A percentile compares a stretch with the other conserved stretches of the same genome.
phyloP scores from a whole-genome alignment of 1,284 basidiomycete genomes.

The Tilletiaria anomala region DNA sequence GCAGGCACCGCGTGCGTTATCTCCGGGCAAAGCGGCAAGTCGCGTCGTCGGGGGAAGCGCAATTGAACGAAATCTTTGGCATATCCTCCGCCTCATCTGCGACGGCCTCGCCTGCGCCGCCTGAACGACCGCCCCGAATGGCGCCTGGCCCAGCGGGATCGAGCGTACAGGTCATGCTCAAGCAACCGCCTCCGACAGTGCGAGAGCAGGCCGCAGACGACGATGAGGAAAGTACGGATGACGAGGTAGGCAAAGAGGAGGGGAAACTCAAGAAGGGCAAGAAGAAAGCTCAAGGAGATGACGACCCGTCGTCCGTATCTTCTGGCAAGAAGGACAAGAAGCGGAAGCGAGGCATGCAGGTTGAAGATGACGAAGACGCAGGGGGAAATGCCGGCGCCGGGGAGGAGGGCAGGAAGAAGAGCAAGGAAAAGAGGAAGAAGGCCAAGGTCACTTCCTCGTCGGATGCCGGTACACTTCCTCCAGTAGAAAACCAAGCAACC shows the following conservation, averaged over 20 bases:
- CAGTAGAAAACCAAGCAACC: neutral
- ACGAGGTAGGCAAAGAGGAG: conserved; percentile 3
- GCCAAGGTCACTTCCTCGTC: conserved; percentile 2
- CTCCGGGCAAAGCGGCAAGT: neutral
- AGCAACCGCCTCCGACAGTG: conserved; percentile 3
- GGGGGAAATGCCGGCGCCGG: conserved; percentile 5
- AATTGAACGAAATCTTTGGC: neutral
- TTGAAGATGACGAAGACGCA: conserved; percentile 6
- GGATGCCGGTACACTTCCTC: neutral
- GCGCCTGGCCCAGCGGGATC: conserved; percentile 23
- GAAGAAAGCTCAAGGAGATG: too few species aligned
- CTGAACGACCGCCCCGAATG: neutral
- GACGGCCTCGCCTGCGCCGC: neutral
- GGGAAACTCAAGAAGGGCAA: conserved; percentile 8
- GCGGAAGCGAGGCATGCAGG: conserved; percentile 5
- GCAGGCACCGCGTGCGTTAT: conserved; percentile 2
- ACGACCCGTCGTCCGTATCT: conserved; percentile 2
- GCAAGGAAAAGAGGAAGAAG: conserved; percentile 12
- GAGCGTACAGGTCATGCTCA: conserved; percentile 7
- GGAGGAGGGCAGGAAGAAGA: conserved; percentile 6
- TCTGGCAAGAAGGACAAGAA: conserved; percentile 10
- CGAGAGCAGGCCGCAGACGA: conserved; percentile 7
- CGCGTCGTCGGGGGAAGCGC: neutral
- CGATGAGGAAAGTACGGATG: conserved; percentile 1
- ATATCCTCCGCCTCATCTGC: neutral